These are phyloP conservation scores for Arachis hypogaea DNA, from an alignment of 306 rosid genomes.

Conservation along the genomic window DNA sequence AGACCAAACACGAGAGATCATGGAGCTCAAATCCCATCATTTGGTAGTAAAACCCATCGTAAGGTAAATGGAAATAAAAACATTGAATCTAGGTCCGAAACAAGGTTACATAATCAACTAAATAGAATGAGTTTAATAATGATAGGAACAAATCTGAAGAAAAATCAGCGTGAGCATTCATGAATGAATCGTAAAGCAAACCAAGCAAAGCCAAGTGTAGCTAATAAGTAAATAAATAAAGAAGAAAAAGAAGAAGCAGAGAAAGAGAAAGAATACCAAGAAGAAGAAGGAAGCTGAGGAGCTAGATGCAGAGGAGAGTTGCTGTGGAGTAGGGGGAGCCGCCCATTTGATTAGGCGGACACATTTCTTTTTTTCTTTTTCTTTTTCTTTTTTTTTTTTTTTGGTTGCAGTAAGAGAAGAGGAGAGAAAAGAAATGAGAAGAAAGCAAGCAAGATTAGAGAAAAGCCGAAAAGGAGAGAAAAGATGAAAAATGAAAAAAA, in stretches of 20 bases:
- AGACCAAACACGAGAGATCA: conserved; percentile 9
- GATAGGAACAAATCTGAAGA: conserved; percentile 2
- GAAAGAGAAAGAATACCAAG: conserved; percentile 36
- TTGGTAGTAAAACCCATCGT: background rate
- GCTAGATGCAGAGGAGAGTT: conserved; percentile 41
- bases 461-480: too few species aligned
- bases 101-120: conserved; percentile 17
- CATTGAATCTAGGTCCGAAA: background rate
- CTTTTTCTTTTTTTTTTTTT: too few species aligned
- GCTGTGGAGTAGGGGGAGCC: conserved; percentile 30
- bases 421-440: background rate
- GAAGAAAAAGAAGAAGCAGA: background rate
- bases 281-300: background rate
- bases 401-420: background rate
- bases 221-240: background rate
- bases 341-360: conserved; percentile 28
- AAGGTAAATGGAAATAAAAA: background rate
- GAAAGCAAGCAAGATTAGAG: too few species aligned
- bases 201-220: background rate
- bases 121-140: background rate
- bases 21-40: background rate
- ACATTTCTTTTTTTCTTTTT: background rate
- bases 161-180: background rate
- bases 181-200: conserved; percentile 19
- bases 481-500: conserved; percentile 10